These are phyloP conservation scores for Podaxis mareebaensis DNA, from an alignment of 768 basidiomycete genomes.

Conservation along the genomic window DNA sequence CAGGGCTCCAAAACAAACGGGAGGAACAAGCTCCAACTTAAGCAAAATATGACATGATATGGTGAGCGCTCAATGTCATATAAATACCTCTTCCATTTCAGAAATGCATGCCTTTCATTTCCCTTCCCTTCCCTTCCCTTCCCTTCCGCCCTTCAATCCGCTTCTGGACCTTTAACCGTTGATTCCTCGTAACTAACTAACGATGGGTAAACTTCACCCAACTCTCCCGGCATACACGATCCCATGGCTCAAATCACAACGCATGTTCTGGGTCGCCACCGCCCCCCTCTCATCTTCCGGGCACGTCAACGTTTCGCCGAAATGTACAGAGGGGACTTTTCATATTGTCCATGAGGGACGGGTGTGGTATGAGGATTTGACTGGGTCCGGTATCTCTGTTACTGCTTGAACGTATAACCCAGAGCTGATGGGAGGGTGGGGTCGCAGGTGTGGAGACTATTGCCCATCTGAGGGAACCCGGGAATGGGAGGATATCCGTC, in stretches of 20 bases:
- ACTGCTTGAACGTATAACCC: no score
- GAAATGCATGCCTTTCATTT: no score
- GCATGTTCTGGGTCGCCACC: constrained; percentile 73
- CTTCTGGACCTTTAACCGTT: no score
- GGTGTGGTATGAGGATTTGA: constrained; percentile 77
- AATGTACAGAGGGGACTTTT: constrained; percentile 61
- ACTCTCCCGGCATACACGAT: constrained; percentile 53
- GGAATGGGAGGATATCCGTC: constrained; percentile 62
- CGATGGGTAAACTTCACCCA: constrained; percentile 62
- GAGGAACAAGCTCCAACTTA: no score
- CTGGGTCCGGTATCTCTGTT: constrained; percentile 53
- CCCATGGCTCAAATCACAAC: constrained; percentile 60
- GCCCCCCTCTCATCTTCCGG: constrained; percentile 58
- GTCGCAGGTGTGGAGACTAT: constrained; percentile 41
- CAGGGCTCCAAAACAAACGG: no score
- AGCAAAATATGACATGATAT: no score
- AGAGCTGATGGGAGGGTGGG: neutral
- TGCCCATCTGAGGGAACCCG: constrained; percentile 45
- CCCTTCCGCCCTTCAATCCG: no score
- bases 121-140: no score
- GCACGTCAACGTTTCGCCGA: constrained; percentile 70
- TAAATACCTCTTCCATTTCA: no score
- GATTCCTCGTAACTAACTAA: neutral
- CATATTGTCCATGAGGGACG: constrained; percentile 52
- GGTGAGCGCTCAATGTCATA: no score